A percentile compares a stretch with the other conserved stretches of the same genome.
Evolutionary conservation across 257 asterid species (phyloP).

Genomic region (Plantago elongata): DNA sequence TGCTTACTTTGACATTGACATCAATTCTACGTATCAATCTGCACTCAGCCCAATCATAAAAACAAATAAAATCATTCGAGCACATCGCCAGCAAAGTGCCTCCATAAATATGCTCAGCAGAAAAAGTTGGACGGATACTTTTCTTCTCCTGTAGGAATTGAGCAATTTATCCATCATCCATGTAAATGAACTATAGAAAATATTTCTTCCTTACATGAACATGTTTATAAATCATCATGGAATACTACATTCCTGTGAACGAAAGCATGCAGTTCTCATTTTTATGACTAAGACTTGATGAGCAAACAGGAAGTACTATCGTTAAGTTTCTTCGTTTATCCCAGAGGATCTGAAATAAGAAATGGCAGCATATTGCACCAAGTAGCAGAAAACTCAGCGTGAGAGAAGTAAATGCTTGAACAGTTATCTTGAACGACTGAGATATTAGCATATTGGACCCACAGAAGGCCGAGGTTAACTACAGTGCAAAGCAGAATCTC

Average conservation of each 20-base stretch:
- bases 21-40: conserved; percentile 88
- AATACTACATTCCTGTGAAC: conserved; percentile 5
- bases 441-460: not conserved
- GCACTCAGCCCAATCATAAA: conserved; percentile 97
- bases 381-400: not conserved
- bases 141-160: conserved; percentile 77
- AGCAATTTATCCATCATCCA: conserved; percentile 19
- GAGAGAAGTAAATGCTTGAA: not conserved
- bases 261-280: not conserved
- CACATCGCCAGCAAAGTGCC: conserved; percentile 91
- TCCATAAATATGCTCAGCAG: conserved; percentile 91
- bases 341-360: no score
- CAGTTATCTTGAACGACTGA: not conserved
- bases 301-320: conserved; percentile 1
- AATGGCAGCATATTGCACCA: not conserved
- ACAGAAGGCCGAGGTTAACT: not conserved
- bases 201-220: not conserved
- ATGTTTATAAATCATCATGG: not conserved
- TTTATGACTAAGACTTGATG: conserved; percentile 1
- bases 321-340: no score
- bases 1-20: conserved; percentile 86
- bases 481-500: not conserved
- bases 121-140: conserved; percentile 96
- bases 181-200: conserved; percentile 10
- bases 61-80: conserved; percentile 92